phyloP scores from a whole-genome alignment of 441 rosid genomes.

The Metrosideros polymorpha region DNA sequence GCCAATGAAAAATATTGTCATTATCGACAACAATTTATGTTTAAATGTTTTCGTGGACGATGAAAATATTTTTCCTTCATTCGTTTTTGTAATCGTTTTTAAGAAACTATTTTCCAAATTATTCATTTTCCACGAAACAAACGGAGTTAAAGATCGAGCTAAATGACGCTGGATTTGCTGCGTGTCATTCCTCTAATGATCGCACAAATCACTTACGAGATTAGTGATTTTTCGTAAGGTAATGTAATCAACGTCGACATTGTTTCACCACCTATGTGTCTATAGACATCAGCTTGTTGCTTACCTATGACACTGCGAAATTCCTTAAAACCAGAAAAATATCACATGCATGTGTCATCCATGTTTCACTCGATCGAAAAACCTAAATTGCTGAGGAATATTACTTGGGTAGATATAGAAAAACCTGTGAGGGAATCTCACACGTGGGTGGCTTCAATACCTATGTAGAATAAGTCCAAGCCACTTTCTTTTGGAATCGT shows the following conservation, averaged over 20 bases:
- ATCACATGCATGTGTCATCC: not conserved
- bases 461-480: not conserved
- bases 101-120: too few species aligned
- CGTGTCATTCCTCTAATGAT: too few species aligned
- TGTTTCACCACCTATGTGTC: not conserved
- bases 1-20: too few species aligned
- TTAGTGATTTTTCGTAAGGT: not conserved
- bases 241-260: not conserved
- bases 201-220: too few species aligned
- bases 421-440: not conserved
- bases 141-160: too few species aligned
- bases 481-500: not conserved
- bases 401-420: not conserved
- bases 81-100: too few species aligned
- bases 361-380: not conserved
- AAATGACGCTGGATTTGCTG: too few species aligned
- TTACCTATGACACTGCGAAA: not conserved
- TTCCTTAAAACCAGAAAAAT: not conserved
- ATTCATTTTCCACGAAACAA: too few species aligned
- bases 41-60: too few species aligned
- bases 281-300: not conserved
- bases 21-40: too few species aligned
- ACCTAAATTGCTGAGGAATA: not conserved
- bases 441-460: not conserved
- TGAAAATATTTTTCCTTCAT: too few species aligned